Evolutionary conservation across 345 rosid genomes (phyloP), one percentile per base, ranked within the genome.

Genomic region (Gossypium turneri): DNA sequence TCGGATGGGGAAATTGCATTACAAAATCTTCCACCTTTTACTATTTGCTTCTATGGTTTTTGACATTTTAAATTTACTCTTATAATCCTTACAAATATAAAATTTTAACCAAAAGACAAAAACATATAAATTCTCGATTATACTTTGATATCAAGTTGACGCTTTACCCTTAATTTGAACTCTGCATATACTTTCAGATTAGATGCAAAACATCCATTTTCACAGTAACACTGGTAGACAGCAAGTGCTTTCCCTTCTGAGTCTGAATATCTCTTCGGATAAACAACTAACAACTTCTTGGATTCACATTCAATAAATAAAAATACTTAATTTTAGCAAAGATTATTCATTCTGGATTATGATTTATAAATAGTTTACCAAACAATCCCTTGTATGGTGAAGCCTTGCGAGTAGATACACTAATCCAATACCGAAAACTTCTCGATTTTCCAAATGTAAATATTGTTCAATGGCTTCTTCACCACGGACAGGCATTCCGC

Each of bases 341-440:
- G 22, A 20, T 20, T 9, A 20, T 34, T 4, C 29, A 57, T 22
- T 57, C 5, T 10, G 15, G 15, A 57, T 57, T 20, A 11, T 52
- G 15, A 15, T 57, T 57, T 57, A 57, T 22, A 9, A 22, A 22
- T 57, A 57, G 11, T 57, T 22, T 34, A 22, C 9, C 17, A 25
- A 27, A 60, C 87, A 81, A 55, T 50, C 75, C 78, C 78, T 41
- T 74, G 77, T 24, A 78, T 75, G 3, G 59, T 73, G n/a, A 75
- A 79, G 4, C 47, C 76, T 8, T 73, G 56, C 1, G 85, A 81
- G 56, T 22, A 75, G 2, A 3, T 50, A 70, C 38, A 2, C 16
- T 81, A 68, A 47, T 75, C 73, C 51, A 81, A 75, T 0, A 0
- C 19, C 0, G 85, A 83, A 67, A 82, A 85, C 2, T 56, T 56